phyloP scores from a whole-genome alignment of 2,329 filamentous ascomycete species.

The Lanzia echinophila region DNA sequence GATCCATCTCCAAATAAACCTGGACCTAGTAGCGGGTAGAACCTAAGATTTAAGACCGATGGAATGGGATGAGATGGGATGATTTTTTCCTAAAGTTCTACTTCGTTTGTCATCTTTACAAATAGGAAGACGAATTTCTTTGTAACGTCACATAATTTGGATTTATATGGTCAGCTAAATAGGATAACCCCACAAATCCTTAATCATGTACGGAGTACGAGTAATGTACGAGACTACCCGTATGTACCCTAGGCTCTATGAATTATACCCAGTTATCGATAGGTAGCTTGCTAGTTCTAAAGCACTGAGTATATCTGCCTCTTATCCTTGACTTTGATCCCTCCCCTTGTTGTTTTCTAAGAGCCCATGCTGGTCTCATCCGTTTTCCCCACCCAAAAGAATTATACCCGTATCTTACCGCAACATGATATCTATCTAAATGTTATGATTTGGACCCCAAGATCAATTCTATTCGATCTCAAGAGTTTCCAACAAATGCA shows the following conservation, averaged over 20 bases:
- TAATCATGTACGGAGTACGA: neutral
- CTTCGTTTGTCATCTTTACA: no score
- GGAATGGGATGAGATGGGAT: no score
- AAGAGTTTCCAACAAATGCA: slow-evolving; percentile 7
- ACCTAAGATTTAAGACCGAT: no score
- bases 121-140: neutral
- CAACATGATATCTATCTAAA: neutral
- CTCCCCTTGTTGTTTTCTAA: no score
- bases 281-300: neutral
- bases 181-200: slow-evolving; percentile 3
- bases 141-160: slow-evolving; percentile 1
- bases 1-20: no score
- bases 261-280: neutral
- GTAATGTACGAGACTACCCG: no score
- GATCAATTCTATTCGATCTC: neutral
- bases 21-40: no score
- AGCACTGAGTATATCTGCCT: neutral
- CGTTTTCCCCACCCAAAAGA: no score
- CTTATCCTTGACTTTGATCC: neutral
- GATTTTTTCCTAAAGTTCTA: no score
- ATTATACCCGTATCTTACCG: neutral
- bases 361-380: neutral
- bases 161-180: neutral
- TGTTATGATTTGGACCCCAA: neutral
- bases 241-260: slow-evolving; percentile 6